Conservation (phyloP, 352 stramenopile genomes). For the Globisporangium okanoganense region DNA sequence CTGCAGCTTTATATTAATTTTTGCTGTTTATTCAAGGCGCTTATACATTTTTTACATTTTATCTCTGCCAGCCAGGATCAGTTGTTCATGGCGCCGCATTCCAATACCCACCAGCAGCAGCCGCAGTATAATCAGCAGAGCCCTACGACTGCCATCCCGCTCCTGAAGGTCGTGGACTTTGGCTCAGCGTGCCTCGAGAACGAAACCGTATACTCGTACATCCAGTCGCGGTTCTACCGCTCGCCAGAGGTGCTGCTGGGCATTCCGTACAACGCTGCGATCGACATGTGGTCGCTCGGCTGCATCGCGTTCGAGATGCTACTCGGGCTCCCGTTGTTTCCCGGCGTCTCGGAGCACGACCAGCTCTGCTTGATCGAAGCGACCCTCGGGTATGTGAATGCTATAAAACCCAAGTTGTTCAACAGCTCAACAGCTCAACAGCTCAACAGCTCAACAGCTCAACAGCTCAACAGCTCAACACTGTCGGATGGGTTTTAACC, state of each 20-base stretch:
- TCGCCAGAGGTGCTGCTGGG: conserved; percentile 67
- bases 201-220: conserved; percentile 92
- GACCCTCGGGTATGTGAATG: conserved; percentile 63
- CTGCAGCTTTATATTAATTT: background rate
- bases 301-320: conserved; percentile 90
- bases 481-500: background rate
- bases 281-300: conserved; percentile 62
- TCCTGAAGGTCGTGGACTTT: conserved; percentile 96
- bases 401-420: too few species aligned
- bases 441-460: too few species aligned
- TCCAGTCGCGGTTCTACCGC: conserved; percentile 94
- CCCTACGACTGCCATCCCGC: conserved; percentile 12
- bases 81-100: conserved; percentile 30
- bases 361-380: conserved; percentile 92
- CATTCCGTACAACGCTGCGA: conserved; percentile 46
- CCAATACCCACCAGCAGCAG: background rate
- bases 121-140: background rate
- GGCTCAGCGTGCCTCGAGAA: conserved; percentile 87
- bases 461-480: too few species aligned
- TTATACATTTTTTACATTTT: too few species aligned
- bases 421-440: too few species aligned
- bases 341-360: conserved; percentile 91
- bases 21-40: too few species aligned
- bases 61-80: conserved; percentile 62
- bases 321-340: conserved; percentile 94